A percentile compares a stretch with the other conserved stretches of the same genome.
Evolutionary conservation across 2,329 filamentous ascomycete species (phyloP).

Genomic region (Aureobasidium mangrovei): DNA sequence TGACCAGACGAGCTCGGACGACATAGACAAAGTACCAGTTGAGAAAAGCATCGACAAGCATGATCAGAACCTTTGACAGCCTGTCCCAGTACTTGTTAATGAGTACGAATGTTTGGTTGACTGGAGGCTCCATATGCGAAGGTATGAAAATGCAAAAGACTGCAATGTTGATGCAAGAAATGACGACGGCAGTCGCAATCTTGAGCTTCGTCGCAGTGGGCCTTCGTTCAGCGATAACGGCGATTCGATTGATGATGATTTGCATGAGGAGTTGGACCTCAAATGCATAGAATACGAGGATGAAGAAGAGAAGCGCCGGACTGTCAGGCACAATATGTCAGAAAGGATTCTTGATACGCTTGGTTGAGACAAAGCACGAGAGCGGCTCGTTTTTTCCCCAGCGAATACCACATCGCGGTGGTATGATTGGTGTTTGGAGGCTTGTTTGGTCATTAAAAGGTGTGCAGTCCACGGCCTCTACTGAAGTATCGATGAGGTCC

Average conservation of each 20-base stretch:
- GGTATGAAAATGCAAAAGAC: constrained; percentile 31
- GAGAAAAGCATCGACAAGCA: constrained; percentile 29
- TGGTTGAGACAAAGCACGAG: background rate
- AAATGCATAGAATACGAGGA: constrained; percentile 22
- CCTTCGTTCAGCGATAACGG: constrained; percentile 20
- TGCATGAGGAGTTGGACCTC: constrained; percentile 22
- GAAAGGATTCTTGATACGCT: background rate
- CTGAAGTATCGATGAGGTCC: too few relatives aligned
- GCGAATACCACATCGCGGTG: too few relatives aligned
- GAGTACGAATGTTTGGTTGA: constrained; percentile 24
- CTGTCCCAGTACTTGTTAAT: constrained; percentile 33
- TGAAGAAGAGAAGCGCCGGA: constrained; percentile 1
- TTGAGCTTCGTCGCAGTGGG: constrained; percentile 26
- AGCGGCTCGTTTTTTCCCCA: too few relatives aligned
- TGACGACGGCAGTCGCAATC: constrained; percentile 29
- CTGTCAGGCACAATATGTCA: background rate
- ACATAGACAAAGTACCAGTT: constrained; percentile 34
- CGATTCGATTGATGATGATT: constrained; percentile 31
- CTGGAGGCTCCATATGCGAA: constrained; percentile 25
- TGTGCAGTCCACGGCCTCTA: too few relatives aligned
- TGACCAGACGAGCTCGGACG: constrained; percentile 40
- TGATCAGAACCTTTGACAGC: constrained; percentile 30
- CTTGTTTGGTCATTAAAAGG: too few relatives aligned
- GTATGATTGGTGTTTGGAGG: too few relatives aligned
- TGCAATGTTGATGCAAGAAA: constrained; percentile 29